Evolutionary conservation across 192 early-diverging fungal genomes (phyloP).

Genomic region (Backusella tarrabulga): DNA sequence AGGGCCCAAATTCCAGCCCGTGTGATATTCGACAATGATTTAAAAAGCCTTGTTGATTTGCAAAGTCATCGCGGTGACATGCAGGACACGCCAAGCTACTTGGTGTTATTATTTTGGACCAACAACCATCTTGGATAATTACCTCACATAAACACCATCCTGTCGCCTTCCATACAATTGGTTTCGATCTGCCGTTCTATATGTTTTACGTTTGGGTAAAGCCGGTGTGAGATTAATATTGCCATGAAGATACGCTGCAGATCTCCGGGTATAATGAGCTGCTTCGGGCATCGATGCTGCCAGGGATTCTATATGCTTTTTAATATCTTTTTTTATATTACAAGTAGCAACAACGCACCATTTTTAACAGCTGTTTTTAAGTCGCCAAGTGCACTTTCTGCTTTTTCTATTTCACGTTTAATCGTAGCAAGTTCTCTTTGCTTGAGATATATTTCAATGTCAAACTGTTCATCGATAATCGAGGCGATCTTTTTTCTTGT

Average conservation of each 20-base stretch:
- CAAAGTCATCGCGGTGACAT: constrained; percentile 78
- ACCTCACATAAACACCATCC: constrained; percentile 44
- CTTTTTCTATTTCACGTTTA: constrained; percentile 55
- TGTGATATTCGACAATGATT: constrained; percentile 82
- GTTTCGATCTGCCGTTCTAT: constrained; percentile 11
- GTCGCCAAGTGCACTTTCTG: constrained; percentile 54
- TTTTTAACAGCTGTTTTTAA: constrained; percentile 53
- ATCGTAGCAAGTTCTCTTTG: constrained; percentile 68
- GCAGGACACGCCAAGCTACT: constrained; percentile 69
- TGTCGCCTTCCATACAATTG: constrained; percentile 36
- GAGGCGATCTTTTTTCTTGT: constrained; percentile 47
- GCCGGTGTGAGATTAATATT: constrained; percentile 5
- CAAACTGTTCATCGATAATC: constrained; percentile 72
- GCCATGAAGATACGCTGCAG: constrained; percentile 15
- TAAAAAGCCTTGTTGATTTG: constrained; percentile 82
- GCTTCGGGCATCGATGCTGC: constrained; percentile 42
- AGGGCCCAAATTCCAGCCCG: constrained; percentile 68
- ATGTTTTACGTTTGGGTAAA: constrained; percentile 32
- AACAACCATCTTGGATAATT: neutral
- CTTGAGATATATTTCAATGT: constrained; percentile 74
- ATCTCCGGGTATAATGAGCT: constrained; percentile 40
- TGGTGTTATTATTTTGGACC: neutral
- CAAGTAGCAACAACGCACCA: constrained; percentile 30
- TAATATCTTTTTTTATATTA: too few species aligned
- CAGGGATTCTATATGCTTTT: constrained; percentile 13